Base-by-base conservation (phyloP, 2,329 filamentous ascomycete genomes). In the Penicillium occitanis region DNA sequence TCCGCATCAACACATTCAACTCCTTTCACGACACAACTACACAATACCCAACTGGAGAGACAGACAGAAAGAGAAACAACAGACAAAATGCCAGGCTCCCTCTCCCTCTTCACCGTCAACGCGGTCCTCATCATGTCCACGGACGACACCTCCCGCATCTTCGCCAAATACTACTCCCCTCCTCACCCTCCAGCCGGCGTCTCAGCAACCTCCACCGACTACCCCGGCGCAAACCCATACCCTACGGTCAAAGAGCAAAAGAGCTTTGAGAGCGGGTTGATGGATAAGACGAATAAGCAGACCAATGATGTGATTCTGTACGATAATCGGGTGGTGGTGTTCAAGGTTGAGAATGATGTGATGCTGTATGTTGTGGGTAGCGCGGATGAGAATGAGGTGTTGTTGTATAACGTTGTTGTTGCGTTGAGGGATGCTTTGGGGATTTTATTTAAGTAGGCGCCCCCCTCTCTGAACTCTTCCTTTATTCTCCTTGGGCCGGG, bases 331-430 rank as follows among this genome's bases (percentile, higher is more conserved):
- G 90, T 99, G 68, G 92, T 98, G 64, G 90, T 98, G 62, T 99
- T 97, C 85, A 99, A 99, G 88, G 91, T 91, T 83, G 95, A 99
- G 84, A 93, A 91, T 72, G 95, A 99, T 79, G 91, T 98, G 66
- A 97, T 97, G 90, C 87, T 91, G 55, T 98, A 98, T 78, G 91
- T 98, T 30, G 91, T 99, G 11, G 94, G 94, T 70, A 88, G 90
- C 64, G 86, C 91, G 63, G 92, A 97, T 63, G 95, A 99, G 86
- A 99, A 98, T 79, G 95, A 99, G 82, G 91, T 99, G 64, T 84
- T 99, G 78, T 86, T 99, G 62, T 98, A 97, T 83, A 97, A 94
- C 77, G 93, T 96, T 59, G 88, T 98, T 63, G 83, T 98, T 66
- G 92, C 93, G n/a, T 82, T 98, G 72, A 85, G 95, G 71, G 95